Percentiles rank a stretch among this genome's conserved stretches.
Evolutionary conservation across 306 rosid species (phyloP).

Genomic region (Malus asiatica): DNA sequence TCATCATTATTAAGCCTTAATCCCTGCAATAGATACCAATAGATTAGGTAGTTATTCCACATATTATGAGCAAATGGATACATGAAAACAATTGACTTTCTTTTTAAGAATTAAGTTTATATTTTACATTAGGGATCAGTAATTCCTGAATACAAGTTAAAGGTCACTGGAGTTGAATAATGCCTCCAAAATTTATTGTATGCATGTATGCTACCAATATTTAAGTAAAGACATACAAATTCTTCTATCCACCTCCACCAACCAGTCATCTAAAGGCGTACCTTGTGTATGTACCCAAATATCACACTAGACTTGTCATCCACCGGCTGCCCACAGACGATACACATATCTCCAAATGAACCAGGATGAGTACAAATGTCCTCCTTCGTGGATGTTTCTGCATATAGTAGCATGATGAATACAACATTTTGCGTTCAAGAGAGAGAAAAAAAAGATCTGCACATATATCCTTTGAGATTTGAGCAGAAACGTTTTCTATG

Average conservation of each 20-base stretch:
- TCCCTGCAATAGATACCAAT: slow-evolving; percentile 39
- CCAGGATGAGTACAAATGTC: slow-evolving; percentile 68
- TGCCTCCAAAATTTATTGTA: neutral
- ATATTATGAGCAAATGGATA: neutral
- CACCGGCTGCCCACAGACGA: slow-evolving; percentile 63
- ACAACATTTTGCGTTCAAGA: neutral
- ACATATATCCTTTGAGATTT: neutral
- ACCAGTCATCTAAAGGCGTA: slow-evolving; percentile 7
- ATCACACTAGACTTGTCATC: slow-evolving; percentile 66
- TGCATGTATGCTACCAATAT: too few relatives aligned
- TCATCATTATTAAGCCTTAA: slow-evolving; percentile 72
- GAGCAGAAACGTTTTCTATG: neutral
- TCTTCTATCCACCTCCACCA: neutral
- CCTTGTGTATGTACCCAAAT: slow-evolving; percentile 82
- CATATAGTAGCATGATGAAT: slow-evolving; percentile 4
- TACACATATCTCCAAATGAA: slow-evolving; percentile 68
- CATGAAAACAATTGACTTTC: neutral
- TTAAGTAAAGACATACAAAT: neutral
- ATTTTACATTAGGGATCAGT: neutral
- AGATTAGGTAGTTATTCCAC: neutral
- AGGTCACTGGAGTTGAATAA: neutral
- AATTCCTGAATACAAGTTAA: neutral
- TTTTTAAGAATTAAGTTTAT: neutral
- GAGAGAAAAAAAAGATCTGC: neutral
- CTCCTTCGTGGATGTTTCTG: slow-evolving; percentile 38